Percentiles rank a stretch among this genome's conserved stretches.
Conservation (phyloP, 768 basidiomycete species). For the Suillus sp. region DNA sequence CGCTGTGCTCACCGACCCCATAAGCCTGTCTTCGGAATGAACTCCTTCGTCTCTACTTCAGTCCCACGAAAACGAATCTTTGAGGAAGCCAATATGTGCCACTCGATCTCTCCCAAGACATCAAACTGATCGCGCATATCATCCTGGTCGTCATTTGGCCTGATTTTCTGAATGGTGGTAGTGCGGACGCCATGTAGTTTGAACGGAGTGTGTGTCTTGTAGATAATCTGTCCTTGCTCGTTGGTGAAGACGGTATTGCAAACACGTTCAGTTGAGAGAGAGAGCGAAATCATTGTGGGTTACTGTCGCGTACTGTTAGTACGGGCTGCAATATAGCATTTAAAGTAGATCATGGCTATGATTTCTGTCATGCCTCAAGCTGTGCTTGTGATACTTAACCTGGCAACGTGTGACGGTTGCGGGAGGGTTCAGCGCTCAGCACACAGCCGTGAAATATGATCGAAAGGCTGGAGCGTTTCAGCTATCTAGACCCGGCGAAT, state of each 20-base stretch:
- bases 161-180: slow-evolving; percentile 31
- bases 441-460: no score
- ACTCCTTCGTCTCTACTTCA: slow-evolving; percentile 28
- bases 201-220: slow-evolving; percentile 30
- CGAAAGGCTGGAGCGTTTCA: no score
- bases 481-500: no score
- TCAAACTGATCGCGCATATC: slow-evolving; percentile 35
- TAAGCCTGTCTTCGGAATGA: slow-evolving; percentile 28
- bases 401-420: no score
- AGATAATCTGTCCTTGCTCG: slow-evolving; percentile 29
- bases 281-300: slow-evolving; percentile 23
- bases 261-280: slow-evolving; percentile 24
- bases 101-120: slow-evolving; percentile 37
- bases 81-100: slow-evolving; percentile 33
- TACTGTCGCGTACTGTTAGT: background rate
- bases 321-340: no score
- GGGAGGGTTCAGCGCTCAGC: no score
- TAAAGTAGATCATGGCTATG: no score
- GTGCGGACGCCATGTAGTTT: slow-evolving; percentile 14
- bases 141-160: slow-evolving; percentile 22
- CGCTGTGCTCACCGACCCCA: slow-evolving; percentile 21
- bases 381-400: no score
- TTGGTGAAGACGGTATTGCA: slow-evolving; percentile 28
- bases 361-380: no score
- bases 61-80: slow-evolving; percentile 32